phyloP scores from a whole-genome alignment of 331 rosid species.

The Acacia concinna region DNA sequence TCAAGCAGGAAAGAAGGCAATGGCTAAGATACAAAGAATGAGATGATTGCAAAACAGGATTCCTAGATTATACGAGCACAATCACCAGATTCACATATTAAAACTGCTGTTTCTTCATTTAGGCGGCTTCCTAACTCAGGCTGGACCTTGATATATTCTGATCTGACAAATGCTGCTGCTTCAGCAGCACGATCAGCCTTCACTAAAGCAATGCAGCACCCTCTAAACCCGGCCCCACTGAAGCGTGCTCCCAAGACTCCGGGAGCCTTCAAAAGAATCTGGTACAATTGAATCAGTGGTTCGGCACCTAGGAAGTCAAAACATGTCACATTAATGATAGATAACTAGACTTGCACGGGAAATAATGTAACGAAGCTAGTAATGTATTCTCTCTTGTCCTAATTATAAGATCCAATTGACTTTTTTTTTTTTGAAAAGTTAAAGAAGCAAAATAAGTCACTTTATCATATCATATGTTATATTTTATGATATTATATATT shows the following conservation, averaged over 20 bases:
- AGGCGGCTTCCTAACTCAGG: conserved; percentile 58
- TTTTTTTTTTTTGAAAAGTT: no score
- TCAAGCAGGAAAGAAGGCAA: not conserved
- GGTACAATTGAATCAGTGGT: conserved; percentile 74
- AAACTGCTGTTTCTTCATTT: conserved; percentile 43
- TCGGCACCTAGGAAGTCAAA: conserved; percentile 54
- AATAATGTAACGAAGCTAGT: not conserved
- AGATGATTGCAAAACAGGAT: not conserved
- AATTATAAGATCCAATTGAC: no score
- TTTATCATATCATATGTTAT: no score
- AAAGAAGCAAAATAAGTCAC: no score
- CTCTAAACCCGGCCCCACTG: conserved; percentile 98
- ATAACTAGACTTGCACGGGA: not conserved
- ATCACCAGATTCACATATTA: conserved; percentile 73
- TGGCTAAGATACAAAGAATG: conserved; percentile 3
- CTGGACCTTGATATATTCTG: conserved; percentile 62
- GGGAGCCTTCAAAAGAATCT: conserved; percentile 77
- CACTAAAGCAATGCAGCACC: conserved; percentile 83
- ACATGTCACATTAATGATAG: conserved; percentile 20
- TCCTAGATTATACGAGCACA: conserved; percentile 64
- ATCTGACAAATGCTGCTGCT: conserved; percentile 73
- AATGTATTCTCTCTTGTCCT: not conserved
- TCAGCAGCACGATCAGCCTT: conserved; percentile 59
- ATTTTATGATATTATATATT: no score
- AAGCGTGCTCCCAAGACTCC: conserved; percentile 91